Conservation (phyloP, 306 rosid species). For the Spatholobus suberectus region DNA sequence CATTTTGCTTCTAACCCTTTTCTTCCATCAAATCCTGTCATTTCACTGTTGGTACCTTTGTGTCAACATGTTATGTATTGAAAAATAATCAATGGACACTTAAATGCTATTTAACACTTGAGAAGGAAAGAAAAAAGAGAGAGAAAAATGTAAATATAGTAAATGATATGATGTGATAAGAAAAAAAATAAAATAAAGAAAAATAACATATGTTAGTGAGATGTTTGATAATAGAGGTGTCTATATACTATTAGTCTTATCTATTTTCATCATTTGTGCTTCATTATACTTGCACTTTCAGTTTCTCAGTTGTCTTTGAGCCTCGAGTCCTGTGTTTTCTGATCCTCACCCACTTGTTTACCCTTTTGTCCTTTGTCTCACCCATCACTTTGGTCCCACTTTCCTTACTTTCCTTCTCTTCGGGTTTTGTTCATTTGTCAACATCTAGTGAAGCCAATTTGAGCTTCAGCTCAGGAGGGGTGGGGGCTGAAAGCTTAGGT, state of each 20-base stretch:
- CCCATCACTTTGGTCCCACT: neutral
- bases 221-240: too few species aligned
- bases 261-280: neutral
- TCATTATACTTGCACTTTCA: neutral
- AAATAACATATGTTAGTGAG: too few species aligned
- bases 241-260: too few species aligned
- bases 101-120: too few species aligned
- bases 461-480: too few species aligned
- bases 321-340: neutral
- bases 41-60: neutral
- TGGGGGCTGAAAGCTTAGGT: too few species aligned
- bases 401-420: too few species aligned
- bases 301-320: neutral
- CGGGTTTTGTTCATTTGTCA: neutral
- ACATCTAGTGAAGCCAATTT: too few species aligned
- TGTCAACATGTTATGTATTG: neutral
- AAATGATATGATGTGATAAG: too few species aligned
- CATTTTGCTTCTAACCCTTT: neutral
- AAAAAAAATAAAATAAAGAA: too few species aligned
- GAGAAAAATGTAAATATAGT: too few species aligned
- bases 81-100: neutral
- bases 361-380: neutral
- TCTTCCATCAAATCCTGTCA: neutral
- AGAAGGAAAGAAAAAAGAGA: too few species aligned
- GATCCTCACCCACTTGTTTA: neutral